Base-by-base conservation (phyloP, 148 eudicot species). In the Rhododendron vialii region DNA sequence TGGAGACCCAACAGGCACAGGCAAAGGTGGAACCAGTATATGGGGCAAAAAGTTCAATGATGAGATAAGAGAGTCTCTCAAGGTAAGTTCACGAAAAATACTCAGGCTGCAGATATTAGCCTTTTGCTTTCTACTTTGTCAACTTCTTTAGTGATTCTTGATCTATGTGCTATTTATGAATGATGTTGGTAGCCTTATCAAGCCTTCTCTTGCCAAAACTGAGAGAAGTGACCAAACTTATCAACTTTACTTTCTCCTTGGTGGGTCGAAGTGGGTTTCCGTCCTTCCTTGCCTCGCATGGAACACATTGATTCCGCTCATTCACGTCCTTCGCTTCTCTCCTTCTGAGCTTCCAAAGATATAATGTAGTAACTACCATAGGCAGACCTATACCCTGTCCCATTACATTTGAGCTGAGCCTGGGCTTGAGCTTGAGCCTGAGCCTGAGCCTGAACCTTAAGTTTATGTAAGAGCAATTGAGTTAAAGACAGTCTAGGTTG, bases 1-100 rank as follows among this genome's bases (percentile, higher is more conserved):
- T 80, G 98, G 99, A 85, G 99, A 97, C 87, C 99, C 98, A n/a
- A 97, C 96, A 1, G 97, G 96, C 55, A 97, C 98, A 36, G 98
- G 99, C 84, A 97, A 95, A 94, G 99, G 99, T 45, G 98, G 99
- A 84, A 97, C 93, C 51, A 97, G 99, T 85, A 93, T 95, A 89
- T 97, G 99, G 99, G 95, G 95, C 38, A 94, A 92, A 89, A 97
- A 97, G 91, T 97, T 93, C 91, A 94, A 92, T 86, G 99, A 97
- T 86, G 99, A 97, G 90, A 97, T 97, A 86, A 91, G 98, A 81
- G 99, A 97, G 91, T 94, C 99, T 82, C 95, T 95, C 61, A 97
- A 93, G 95, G 99, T 95, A 92, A 50, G 51, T 77, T 45, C 33
- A 24, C 2, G 1, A 28, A 51, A 65, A 51, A 63, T 33, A 82